Base-by-base conservation (phyloP, 306 rosid genomes). In the Luffa aegyptiaca region DNA sequence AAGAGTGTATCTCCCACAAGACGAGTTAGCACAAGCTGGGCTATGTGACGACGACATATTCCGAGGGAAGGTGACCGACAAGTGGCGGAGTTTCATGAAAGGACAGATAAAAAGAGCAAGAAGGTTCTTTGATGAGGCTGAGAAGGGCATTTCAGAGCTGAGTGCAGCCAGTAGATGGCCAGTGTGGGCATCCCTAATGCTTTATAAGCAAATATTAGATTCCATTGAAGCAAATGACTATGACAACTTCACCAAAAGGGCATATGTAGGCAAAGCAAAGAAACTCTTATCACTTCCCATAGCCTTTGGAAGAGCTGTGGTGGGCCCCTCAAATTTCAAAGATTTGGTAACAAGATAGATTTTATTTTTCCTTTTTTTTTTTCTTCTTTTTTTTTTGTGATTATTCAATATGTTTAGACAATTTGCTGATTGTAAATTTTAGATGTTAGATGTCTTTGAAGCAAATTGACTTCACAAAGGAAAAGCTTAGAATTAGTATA, bases 171-270 rank as follows among this genome's bases (percentile, higher is more conserved):
- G 97, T 75, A 90, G 97, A 85, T 95, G 97, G 97, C 98, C 97
- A 18, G 98, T 95, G 0, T 91, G 90, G 97, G 90, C 97, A 21
- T 95, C 98, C 3, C 65, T 95, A 84, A 79, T 95, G 79, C 84
- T 92, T 70, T 95, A 95, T 81, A 82, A 86, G 78, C 97, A 92
- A 84, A 95, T 95, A 80, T 84, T 95, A 61, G 97, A 95, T 84
- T 85, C 92, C 8, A 95, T 95, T 79, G 98, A 95, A 87, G 97
- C 98, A 55, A 95, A 95, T 85, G 98, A 92, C 49, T 95, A 91
- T 52, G 90, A 95, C 80, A 95, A 91, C 86, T 93, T 95, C 86
- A 95, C 96, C 12, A 90, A 91, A 85, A 84, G 97, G 53, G 97
- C 97, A 76, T 93, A 90, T 76, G 97, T 91, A 2, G 92, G 96